Base-by-base conservation (phyloP, 2,329 filamentous ascomycete genomes). In the Fusarium anguioides region DNA sequence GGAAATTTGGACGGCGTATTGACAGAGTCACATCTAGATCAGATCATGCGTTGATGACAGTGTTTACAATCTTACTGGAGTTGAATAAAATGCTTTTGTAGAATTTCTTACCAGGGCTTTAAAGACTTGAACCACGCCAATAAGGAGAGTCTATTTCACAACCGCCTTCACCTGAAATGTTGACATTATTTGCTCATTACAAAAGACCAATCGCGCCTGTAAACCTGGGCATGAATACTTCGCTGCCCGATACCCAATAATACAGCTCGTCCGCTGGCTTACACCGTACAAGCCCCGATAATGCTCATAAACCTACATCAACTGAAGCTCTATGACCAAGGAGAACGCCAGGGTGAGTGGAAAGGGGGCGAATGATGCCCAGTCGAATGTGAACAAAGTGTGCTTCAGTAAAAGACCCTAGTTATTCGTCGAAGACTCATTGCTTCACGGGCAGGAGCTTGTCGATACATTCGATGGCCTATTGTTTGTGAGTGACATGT, bases 381-480 rank as follows among this genome's bases (percentile, higher is more conserved):
- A 58, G 35, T 51, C 27, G 52, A 57, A 53, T 48, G 68, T 60
- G 56, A 70, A 58, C 48, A 67, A 70, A 59, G 53, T 20, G 33
- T 57, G 45, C 45, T 56, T 39, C 40, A 24, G 46, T 59, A 44
- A 37, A 47, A 44, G 50, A 48, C n/a, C 17, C 18, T 46, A 52
- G 23, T 31, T 51, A 11, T 52, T 12, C 24, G 23, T 44, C 48
- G 40, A 27, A 47, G 49, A 54, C 53, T 72, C 58, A 73, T 70
- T 69, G 69, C 26, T 61, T 72, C 42, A 40, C 49, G 3, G 71
- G 57, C 15, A 72, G 40, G 27, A 72, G 63, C 26, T 65, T 73
- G 29, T 75, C 74, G 40, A 75, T 58, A 46, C 73, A 75, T 10
- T 61, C 59, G 29, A 64, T 59, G n/a, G 74, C 65, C 75, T 76